Evolutionary conservation across 2,329 filamentous ascomycete species (phyloP).

Genomic region (Xylariaceae sp.): DNA sequence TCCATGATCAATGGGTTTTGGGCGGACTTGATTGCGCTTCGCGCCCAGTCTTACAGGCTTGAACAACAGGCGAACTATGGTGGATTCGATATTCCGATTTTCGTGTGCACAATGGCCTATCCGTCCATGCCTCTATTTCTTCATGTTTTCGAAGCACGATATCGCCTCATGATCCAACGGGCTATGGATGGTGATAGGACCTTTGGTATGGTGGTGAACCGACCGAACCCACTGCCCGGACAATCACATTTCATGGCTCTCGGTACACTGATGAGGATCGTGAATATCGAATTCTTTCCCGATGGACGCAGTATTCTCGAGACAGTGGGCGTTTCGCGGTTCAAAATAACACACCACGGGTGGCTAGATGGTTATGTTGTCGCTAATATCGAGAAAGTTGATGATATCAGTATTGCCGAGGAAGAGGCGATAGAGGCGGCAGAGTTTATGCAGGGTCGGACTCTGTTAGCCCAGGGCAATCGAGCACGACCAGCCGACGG

Average conservation of each 20-base stretch:
- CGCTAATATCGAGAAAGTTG: constrained; percentile 70
- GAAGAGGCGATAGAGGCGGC: constrained; percentile 72
- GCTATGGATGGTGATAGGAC: constrained; percentile 68
- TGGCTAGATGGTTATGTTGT: constrained; percentile 73
- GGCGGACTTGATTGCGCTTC: constrained; percentile 57
- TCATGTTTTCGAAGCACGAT: constrained; percentile 89
- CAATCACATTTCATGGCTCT: constrained; percentile 59
- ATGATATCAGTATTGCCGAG: constrained; percentile 77
- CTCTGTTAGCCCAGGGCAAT: constrained; percentile 20
- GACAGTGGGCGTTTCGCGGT: constrained; percentile 71
- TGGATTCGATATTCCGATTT: constrained; percentile 64
- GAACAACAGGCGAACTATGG: constrained; percentile 55
- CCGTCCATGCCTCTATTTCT: constrained; percentile 81
- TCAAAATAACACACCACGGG: constrained; percentile 63
- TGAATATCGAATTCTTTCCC: constrained; percentile 66
- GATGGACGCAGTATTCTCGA: constrained; percentile 82
- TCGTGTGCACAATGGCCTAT: constrained; percentile 78
- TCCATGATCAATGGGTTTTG: constrained; percentile 66
- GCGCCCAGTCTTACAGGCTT: constrained; percentile 50
- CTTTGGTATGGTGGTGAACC: constrained; percentile 83
- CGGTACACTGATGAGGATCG: constrained; percentile 74
- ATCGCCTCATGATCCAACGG: constrained; percentile 82
- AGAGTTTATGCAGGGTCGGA: constrained; percentile 48
- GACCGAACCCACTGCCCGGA: constrained; percentile 40
- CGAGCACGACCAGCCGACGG: constrained; percentile 3